phyloP scores from a whole-genome alignment of 257 asterid species.

The Jacaranda copaia region DNA sequence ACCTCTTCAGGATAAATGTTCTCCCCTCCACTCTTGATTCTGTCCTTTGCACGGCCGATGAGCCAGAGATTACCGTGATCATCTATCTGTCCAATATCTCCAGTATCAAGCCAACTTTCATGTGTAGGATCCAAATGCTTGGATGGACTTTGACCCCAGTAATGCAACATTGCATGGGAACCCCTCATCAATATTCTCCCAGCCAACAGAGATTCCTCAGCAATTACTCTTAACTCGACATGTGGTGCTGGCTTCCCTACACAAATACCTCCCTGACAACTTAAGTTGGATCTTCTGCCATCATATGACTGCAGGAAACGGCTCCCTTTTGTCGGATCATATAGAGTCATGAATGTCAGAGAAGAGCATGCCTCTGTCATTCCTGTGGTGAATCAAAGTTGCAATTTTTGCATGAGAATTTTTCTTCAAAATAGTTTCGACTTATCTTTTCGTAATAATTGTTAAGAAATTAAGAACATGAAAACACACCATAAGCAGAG shows the following conservation, averaged over 20 bases:
- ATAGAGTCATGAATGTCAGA: constrained; percentile 81
- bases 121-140: constrained; percentile 34
- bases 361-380: constrained; percentile 98
- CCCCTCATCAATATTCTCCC: constrained; percentile 86
- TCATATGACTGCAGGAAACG: constrained; percentile 27
- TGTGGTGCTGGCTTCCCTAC: constrained; percentile 90
- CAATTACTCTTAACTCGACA: constrained; percentile 59
- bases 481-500: constrained; percentile 81
- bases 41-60: constrained; percentile 77
- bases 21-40: constrained; percentile 95
- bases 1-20: constrained; percentile 92
- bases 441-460: too few species aligned
- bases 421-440: too few species aligned
- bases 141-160: constrained; percentile 72
- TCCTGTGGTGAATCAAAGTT: constrained; percentile 49
- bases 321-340: constrained; percentile 54
- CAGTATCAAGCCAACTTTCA: constrained; percentile 85
- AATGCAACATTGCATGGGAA: constrained; percentile 84
- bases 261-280: constrained; percentile 58
- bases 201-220: constrained; percentile 45
- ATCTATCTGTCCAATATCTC: constrained; percentile 80
- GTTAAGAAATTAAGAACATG: not conserved
- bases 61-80: constrained; percentile 86
- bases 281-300: constrained; percentile 35
- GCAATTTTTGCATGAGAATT: too few species aligned